Evolutionary conservation across 2,329 filamentous ascomycete genomes (phyloP), one percentile per base, ranked within the genome.

Genomic region (Fusarium duplospermum): DNA sequence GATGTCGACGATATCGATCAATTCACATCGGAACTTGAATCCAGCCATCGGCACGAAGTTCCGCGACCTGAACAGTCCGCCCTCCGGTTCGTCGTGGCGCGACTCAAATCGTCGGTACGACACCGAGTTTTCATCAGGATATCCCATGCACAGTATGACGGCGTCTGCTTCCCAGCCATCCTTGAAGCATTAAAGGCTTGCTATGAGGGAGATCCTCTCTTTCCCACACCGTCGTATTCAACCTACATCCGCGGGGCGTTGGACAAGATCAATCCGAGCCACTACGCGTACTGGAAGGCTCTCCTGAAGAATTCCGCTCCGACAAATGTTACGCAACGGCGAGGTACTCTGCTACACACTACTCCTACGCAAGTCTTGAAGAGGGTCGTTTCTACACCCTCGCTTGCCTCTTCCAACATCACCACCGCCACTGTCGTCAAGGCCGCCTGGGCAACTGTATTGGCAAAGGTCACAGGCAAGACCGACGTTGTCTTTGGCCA

Each of bases 401-500:
- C 76, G 2, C 67, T 73, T 4, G 69, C 73, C 1, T 57, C 73
- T 1, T 40, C 64, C 59, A 69, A 75, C 20, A 78, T 79, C 18
- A 76, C 75, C 13, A 70, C 71, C 5, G 84, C 85, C 9, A 86
- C 84, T 1, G 63, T 86, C 22, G 77, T 86, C 73, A 86, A 86
- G 64, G 84, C 83, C n/a, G 84, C 85, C 1, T 87, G 85, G 85
- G 81, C 85, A 1, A 73, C 79, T 2, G 82, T 83, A 13, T 75
- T 87, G 6, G 81, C 83, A 4, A 79, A 81, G 10, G 64, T 81
- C 27, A 80, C 84, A 0, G 77, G 80, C n/a, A 80, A 76, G 24
- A 68, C 75, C 1, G 85, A 75, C 20, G 18, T 75, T 6, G 62
- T 73, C 4, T 75, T 75, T 35, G 73, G 73, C 2, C 64, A 75